Evolutionary conservation across 1,139 yeast genomes (phyloP), one percentile per base, ranked within the genome.

Genomic region (Pichia sp.): DNA sequence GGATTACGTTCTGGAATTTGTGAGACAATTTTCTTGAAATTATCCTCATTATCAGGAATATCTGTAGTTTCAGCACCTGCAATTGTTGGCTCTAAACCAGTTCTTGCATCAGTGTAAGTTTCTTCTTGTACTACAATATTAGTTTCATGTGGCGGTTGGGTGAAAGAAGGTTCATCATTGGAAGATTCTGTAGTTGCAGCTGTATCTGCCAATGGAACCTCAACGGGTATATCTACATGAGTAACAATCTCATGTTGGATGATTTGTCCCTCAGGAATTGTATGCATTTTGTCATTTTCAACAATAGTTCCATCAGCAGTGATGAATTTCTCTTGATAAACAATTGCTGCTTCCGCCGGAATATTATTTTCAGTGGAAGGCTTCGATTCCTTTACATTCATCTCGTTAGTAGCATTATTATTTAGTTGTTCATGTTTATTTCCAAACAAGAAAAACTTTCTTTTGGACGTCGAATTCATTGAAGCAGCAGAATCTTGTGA

Each of bases 391-490:
- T 26, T 26, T 11, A 26, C 30, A 14, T 26, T 17, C 18, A 26
- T 14, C 7, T 14, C 18, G 8, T 8, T 8, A 6, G 14, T 18
- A 5, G 30, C 17, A 14, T 10, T 10, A 26, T 14, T 11, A 26
- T 26, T 26, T 14, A 14, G 30, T 6, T 30, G 15, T 9, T 30
- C 21, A 30, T 3, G 7, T 30, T n/a, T n/a, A n/a, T n/a, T 18
- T 9, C 32, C 44, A 35, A 43, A 43, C 3, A 39, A 38, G n/a
- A 43, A 43, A 2, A 40, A 24, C 6, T 39, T 42, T 4, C 20
- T 31, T 11, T 31, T 38, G 5, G 28, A 24, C 6, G 20, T 5
- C 10, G 28, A 28, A 18, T n/a, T 31, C 2, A 4, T 18, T 17
- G 32, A 30, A 7, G n/a, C 19, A 17, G 23, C 10, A 11, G 44